Evolutionary conservation across 495 filamentous ascomycete genomes (phyloP), one percentile per base, ranked within the genome.

Genomic region (Hyaloscypha hepaticicola): DNA sequence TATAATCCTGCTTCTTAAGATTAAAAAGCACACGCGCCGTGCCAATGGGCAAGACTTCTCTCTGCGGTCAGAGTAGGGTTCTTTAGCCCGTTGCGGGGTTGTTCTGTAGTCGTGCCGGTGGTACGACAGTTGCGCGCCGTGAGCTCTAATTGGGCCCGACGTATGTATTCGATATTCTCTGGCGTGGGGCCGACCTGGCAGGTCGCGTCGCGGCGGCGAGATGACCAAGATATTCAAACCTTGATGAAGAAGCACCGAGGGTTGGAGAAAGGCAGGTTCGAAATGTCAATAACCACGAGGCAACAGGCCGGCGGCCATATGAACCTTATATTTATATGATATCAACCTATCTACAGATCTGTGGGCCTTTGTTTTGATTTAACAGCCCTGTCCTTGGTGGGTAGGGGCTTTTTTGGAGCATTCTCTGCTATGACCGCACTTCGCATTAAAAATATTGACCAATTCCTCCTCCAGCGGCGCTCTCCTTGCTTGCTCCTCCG

Each of bases 351-450:
- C 6, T 38, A 26, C 5, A 29, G 55, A 52, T 64, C 53, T 58
- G 62, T 58, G 38, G 34, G 51, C 61, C n/a, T 64, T 64, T 64
- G 62, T 64, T 64, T 48, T 64, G 62, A 59, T 51, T 21, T 38
- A 33, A 24, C 31, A 22, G 31, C 33, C 9, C 27, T 41, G 25
- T 4, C 19, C 21, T 53, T 19, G 1, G 50, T 1, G 12, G 11
- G 50, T 9, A 25, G 48, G 6, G 22, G 5, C 50, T 24, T 19
- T 45, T 19, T 53, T 4, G 21, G 22, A 6, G 12, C 45, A 61
- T 61, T 51, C 38, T 24, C 60, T 55, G 48, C 31, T 19, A 24
- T 21, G 21, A 27, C 25, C 6, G 50, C 50, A 52, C 12, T 16
- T 5, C 50, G 21, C 19, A 6, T 52, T 25, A 21, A 9, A 14